Conservation (phyloP, 805 yeast species). For the Teunomyces aglyptinius region DNA sequence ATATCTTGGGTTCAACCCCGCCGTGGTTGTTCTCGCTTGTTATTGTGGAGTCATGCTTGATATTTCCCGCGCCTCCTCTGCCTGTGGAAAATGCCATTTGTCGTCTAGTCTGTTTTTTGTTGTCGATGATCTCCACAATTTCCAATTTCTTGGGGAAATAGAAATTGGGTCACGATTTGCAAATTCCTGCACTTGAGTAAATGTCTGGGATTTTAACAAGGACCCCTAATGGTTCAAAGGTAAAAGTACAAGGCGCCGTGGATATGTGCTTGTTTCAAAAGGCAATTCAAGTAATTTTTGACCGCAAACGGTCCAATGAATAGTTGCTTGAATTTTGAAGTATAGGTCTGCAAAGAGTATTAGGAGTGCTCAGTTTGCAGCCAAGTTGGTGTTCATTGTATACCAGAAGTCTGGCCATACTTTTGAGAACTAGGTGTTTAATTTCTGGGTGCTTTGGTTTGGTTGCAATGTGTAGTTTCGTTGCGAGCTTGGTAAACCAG, state of each 20-base stretch:
- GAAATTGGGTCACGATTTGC: conserved; percentile 7
- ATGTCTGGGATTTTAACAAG: too few relatives aligned
- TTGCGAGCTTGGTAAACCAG: background rate
- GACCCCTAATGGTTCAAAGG: background rate
- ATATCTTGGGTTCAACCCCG: background rate
- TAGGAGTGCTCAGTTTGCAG: background rate
- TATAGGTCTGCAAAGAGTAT: background rate
- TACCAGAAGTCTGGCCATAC: background rate
- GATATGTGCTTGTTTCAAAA: background rate
- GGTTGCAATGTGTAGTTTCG: background rate
- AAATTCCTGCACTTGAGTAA: background rate
- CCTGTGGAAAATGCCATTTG: conserved; percentile 33
- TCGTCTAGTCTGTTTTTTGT: background rate
- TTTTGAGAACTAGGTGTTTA: background rate
- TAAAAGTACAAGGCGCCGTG: conserved; percentile 4
- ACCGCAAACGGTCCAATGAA: background rate
- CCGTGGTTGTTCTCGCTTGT: conserved; percentile 18
- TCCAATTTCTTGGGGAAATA: conserved; percentile 8
- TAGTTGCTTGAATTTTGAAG: background rate
- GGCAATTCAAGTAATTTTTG: background rate
- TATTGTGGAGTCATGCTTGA: conserved; percentile 16
- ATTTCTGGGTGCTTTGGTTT: background rate
- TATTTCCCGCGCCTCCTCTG: conserved; percentile 41
- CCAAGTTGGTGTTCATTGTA: background rate
- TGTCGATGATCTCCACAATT: background rate